Evolutionary conservation across 345 rosid species (phyloP).

Genomic region (Durio zibethinus): DNA sequence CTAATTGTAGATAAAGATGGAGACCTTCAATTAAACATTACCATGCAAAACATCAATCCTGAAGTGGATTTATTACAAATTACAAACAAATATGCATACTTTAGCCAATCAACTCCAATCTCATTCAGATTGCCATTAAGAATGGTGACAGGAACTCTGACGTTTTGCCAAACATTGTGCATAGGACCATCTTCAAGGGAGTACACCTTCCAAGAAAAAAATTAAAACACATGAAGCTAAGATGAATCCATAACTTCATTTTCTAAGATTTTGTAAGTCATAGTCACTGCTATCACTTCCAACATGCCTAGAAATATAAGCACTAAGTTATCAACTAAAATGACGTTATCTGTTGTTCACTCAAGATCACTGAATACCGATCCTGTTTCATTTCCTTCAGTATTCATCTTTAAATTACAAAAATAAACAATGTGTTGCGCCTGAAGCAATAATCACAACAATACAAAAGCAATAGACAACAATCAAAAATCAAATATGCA

Average conservation of each 20-base stretch:
- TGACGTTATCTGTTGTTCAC: no score
- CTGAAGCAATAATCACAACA: no score
- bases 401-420: no score
- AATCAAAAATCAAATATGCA: no score
- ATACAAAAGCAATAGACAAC: no score
- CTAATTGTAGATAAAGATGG: no score
- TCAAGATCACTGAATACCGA: no score
- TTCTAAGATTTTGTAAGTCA: not conserved
- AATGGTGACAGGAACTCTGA: constrained; percentile 57
- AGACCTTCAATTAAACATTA: no score
- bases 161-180: constrained; percentile 57
- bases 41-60: no score
- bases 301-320: not conserved
- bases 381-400: no score
- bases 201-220: constrained; percentile 58
- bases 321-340: not conserved
- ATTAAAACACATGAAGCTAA: constrained; percentile 9
- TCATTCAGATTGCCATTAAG: constrained; percentile 34
- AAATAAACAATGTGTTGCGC: no score
- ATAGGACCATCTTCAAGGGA: constrained; percentile 83
- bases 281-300: not conserved
- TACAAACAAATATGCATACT: constrained; percentile 32
- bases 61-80: no score
- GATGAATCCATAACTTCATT: not conserved
- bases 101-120: constrained; percentile 76